These are phyloP conservation scores for Diplodia intermedia DNA, from an alignment of 2,329 filamentous ascomycete species.

Conservation along the genomic window DNA sequence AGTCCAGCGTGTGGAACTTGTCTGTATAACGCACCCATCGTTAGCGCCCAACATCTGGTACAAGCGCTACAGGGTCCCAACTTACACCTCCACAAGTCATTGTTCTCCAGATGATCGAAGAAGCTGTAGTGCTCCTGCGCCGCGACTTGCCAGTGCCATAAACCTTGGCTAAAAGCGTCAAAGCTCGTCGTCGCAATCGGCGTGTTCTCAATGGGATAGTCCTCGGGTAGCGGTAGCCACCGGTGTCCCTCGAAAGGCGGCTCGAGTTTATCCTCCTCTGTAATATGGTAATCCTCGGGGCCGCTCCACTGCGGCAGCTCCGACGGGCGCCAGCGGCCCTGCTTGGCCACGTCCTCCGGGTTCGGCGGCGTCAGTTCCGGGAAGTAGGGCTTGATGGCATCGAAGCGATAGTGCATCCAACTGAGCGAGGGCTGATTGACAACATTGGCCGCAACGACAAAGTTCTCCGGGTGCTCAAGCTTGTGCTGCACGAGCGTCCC, in stretches of 20 bases:
- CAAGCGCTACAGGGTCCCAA: neutral
- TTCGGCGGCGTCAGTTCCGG: conserved; percentile 51
- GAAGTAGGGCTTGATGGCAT: conserved; percentile 61
- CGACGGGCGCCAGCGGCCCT: conserved; percentile 50
- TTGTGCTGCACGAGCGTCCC: conserved; percentile 62
- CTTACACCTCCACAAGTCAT: conserved; percentile 35
- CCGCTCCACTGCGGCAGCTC: conserved; percentile 47
- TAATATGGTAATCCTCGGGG: conserved; percentile 37
- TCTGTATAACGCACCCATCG: conserved; percentile 9
- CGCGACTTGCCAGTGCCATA: conserved; percentile 59
- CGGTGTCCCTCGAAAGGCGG: conserved; percentile 56
- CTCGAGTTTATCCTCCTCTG: conserved; percentile 35
- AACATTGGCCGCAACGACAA: conserved; percentile 63
- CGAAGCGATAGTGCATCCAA: conserved; percentile 62
- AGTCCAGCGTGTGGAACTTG: conserved; percentile 51
- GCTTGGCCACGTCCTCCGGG: conserved; percentile 37
- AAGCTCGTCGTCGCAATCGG: conserved; percentile 60
- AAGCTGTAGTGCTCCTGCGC: conserved; percentile 55
- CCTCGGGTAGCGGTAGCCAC: conserved; percentile 58
- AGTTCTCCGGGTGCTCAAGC: conserved; percentile 58
- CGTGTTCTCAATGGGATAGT: conserved; percentile 51
- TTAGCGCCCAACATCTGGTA: neutral
- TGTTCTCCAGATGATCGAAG: conserved; percentile 38
- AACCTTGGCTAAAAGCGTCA: conserved; percentile 52
- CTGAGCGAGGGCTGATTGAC: conserved; percentile 63